phyloP scores from a whole-genome alignment of 2,329 filamentous ascomycete genomes.

The Phaeosphaeriaceae sp. region DNA sequence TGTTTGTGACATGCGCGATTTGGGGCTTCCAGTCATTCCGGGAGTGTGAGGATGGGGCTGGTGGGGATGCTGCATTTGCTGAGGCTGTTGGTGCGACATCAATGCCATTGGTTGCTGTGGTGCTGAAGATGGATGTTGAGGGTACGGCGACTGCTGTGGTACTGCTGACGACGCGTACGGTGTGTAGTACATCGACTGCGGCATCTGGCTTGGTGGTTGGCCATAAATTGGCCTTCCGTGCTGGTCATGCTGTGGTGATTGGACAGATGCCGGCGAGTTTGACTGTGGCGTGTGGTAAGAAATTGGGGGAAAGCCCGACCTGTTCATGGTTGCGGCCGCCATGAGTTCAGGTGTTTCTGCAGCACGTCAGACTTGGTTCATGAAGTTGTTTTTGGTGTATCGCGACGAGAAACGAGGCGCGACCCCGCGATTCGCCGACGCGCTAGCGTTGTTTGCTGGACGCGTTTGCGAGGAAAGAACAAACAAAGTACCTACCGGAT shows the following conservation, averaged over 20 bases:
- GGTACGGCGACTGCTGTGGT: slow-evolving; percentile 64
- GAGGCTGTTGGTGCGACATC: slow-evolving; percentile 59
- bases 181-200: slow-evolving; percentile 82
- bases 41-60: slow-evolving; percentile 55
- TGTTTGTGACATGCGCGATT: slow-evolving; percentile 55
- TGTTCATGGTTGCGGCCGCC: slow-evolving; percentile 71
- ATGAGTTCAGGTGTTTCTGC: slow-evolving; percentile 77
- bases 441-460: slow-evolving; percentile 15
- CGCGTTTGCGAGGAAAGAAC: slow-evolving; percentile 7
- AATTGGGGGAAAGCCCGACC: slow-evolving; percentile 79
- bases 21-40: slow-evolving; percentile 69
- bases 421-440: slow-evolving; percentile 6
- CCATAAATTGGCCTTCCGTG: slow-evolving; percentile 83
- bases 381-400: background rate
- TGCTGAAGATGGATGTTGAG: slow-evolving; percentile 61
- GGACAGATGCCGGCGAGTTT: slow-evolving; percentile 91
- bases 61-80: slow-evolving; percentile 52
- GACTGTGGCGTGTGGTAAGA: slow-evolving; percentile 91
- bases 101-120: slow-evolving; percentile 64
- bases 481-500: slow-evolving; percentile 55
- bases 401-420: background rate
- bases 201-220: slow-evolving; percentile 78
- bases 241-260: slow-evolving; percentile 90
- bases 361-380: slow-evolving; percentile 57
- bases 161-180: slow-evolving; percentile 56